These are phyloP conservation scores for Penicillium fimorum DNA, from an alignment of 495 filamentous ascomycete species.

Conservation along the genomic window DNA sequence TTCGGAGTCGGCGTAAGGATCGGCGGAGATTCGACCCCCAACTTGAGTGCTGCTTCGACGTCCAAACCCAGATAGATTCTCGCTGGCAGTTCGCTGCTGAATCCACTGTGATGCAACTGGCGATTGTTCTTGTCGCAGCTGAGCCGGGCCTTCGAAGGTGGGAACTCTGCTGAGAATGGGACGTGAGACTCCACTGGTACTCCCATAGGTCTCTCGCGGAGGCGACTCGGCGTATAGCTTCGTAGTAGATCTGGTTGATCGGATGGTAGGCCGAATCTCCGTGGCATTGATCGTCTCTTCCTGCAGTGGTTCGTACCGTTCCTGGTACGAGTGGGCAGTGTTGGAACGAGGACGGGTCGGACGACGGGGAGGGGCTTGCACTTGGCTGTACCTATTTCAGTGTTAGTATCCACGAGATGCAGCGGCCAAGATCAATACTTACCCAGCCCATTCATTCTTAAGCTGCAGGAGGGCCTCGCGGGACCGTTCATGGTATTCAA, in stretches of 20 bases:
- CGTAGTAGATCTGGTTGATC: constrained; percentile 46
- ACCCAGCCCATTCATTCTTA: constrained; percentile 69
- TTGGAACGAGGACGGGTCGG: constrained; percentile 57
- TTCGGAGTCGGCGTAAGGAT: constrained; percentile 67
- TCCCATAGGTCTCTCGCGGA: constrained; percentile 33
- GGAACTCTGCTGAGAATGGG: constrained; percentile 48
- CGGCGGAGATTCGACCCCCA: constrained; percentile 43
- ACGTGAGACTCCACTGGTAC: constrained; percentile 33
- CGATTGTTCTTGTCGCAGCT: constrained; percentile 49
- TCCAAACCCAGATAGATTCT: constrained; percentile 41
- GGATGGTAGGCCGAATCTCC: constrained; percentile 60
- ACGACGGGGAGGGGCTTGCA: constrained; percentile 34
- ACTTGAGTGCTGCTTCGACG: constrained; percentile 44
- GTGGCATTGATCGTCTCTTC: constrained; percentile 49
- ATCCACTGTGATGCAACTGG: constrained; percentile 47
- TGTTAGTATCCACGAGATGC: constrained; percentile 18
- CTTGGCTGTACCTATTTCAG: constrained; percentile 25
- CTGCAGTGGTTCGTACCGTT: constrained; percentile 57
- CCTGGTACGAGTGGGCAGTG: constrained; percentile 59
- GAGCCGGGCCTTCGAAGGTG: constrained; percentile 58
- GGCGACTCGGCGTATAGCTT: constrained; percentile 29
- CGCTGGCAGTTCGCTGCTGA: constrained; percentile 54
- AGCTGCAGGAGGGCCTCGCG: constrained; percentile 69
- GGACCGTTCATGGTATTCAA: constrained; percentile 88
- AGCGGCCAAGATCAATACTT: constrained; percentile 23